Conservation (phyloP, 306 rosid genomes). For the Citrullus mucosospermus region DNA sequence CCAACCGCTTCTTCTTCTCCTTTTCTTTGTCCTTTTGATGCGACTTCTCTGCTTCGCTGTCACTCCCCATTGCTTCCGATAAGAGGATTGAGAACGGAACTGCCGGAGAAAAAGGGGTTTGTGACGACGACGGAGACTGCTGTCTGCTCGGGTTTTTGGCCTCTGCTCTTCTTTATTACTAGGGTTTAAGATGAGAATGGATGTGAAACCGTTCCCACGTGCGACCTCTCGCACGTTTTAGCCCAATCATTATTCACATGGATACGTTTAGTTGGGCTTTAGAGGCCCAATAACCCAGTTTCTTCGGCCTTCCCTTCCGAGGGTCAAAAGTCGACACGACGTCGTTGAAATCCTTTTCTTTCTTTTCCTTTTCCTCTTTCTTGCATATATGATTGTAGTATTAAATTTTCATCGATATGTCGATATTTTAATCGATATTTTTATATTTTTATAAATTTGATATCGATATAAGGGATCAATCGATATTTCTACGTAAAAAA, state of each 20-base stretch:
- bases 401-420: no score
- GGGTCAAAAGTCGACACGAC: background rate
- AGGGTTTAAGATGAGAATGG: conserved; percentile 9
- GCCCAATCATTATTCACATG: background rate
- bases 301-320: background rate
- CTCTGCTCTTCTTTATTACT: background rate
- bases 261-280: background rate
- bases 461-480: no score
- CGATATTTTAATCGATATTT: no score
- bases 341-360: background rate
- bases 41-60: conserved; percentile 58
- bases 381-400: no score
- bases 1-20: conserved; percentile 65
- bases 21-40: conserved; percentile 65
- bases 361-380: no score
- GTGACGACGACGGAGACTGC: background rate
- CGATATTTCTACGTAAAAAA: no score
- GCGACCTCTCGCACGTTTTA: background rate
- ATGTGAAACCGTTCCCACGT: background rate
- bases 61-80: conserved; percentile 53
- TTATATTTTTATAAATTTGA: no score
- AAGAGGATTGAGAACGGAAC: background rate
- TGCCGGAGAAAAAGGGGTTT: background rate
- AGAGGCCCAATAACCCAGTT: background rate
- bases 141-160: background rate